Base-by-base conservation (phyloP, 305 asterid genomes). In the Andrographis paniculata region DNA sequence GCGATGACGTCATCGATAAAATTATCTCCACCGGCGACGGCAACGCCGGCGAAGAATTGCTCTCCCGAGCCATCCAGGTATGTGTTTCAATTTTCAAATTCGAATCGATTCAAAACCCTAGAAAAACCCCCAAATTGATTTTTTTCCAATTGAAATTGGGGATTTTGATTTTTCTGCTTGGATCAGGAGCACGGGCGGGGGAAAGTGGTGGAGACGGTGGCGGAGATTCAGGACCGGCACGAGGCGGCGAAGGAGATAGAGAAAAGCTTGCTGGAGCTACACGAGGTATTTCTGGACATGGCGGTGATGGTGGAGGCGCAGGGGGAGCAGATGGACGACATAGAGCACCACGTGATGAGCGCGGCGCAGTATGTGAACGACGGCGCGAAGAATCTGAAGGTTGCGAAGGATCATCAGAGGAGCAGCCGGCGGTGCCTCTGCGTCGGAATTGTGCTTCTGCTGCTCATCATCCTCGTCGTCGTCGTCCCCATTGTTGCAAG, bases 241-340 rank as follows among this genome's bases (percentile, higher is more conserved):
- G 91, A 71, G 9, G 79, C 92, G 0, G 94, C 91, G 6, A 80
- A 80, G 73, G 95, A 83, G 48, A 87, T 87, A 13, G 94, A 87
- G 78, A 80, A 28, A 74, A 87, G 96, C 52, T 61, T 87, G 55
- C 69, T 87, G 33, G 94, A 87, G 79, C 79, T 87, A 36, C 96
- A 87, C 78, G 95, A 84, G 70, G 67, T 84, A 48, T 84, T 87
- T 64, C 59, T 87, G 17, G 96, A 83, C 75, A 80, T 87, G 96
- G 91, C 92, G 38, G 94, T 87, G 70, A 83, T 87, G 91, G 93
- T 87, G 61, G 93, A 87, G 60, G 79, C 82, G 12, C 96, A 87
- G 36, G 96, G 95, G 13, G 95, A 87, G 73, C 72, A 84, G 16
- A 74, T 87, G 95, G 95, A 87, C 46, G 87, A 83, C 50, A 87